phyloP scores from a whole-genome alignment of 208 protist species.

The Acanthamoeba royreba region DNA sequence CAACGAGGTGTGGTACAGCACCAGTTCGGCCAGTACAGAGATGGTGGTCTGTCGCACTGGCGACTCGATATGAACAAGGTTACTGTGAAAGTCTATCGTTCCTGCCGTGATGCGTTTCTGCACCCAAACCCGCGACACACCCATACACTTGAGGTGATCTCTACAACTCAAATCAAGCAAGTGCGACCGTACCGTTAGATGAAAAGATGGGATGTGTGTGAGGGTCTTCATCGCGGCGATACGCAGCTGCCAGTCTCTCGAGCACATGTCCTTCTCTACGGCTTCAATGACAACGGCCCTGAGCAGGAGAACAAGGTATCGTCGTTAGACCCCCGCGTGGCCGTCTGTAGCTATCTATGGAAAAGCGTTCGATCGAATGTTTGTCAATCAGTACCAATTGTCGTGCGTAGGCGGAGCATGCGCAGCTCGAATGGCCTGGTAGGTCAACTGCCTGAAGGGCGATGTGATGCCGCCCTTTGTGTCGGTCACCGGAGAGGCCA shows the following conservation, averaged over 20 bases:
- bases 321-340: too few species aligned
- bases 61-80: not conserved
- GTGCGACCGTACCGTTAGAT: not conserved
- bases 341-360: too few species aligned
- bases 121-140: too few species aligned
- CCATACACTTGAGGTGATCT: too few species aligned
- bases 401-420: not conserved
- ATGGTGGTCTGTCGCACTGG: not conserved
- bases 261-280: not conserved
- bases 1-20: not conserved
- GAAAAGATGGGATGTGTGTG: not conserved
- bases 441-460: not conserved
- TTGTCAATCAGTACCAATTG: not conserved
- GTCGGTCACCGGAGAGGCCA: not conserved
- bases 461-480: not conserved
- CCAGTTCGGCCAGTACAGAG: not conserved
- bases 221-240: not conserved
- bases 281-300: not conserved
- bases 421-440: not conserved
- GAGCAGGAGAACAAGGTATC: too few species aligned
- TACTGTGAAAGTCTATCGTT: not conserved
- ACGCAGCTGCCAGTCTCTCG: constrained; percentile 26
- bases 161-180: too few species aligned
- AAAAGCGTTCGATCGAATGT: too few species aligned
- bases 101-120: not conserved